Percentiles rank a stretch among this genome's conserved stretches.
These are phyloP conservation scores for Fraxinus xanthoxyloides DNA, from an alignment of 305 asterid species.

Conservation along the genomic window DNA sequence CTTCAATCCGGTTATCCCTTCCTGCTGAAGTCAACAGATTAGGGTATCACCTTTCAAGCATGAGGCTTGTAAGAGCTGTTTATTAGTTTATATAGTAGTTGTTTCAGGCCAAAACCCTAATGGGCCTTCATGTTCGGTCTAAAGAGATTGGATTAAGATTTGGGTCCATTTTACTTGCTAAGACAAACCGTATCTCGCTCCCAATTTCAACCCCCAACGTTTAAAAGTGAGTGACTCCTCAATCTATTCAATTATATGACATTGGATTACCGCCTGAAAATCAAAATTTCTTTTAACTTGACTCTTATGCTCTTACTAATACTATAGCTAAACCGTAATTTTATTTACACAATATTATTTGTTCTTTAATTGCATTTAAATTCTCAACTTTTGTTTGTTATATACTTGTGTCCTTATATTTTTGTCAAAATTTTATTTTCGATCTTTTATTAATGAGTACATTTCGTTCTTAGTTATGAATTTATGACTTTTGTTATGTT, in stretches of 20 bases:
- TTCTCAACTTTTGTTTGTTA: background rate
- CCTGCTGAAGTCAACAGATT: conserved; percentile 11
- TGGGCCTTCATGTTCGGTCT: conserved; percentile 2
- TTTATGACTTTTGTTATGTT: no score
- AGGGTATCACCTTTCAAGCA: conserved; percentile 21
- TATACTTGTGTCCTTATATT: no score
- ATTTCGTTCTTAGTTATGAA: background rate
- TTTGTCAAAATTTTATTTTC: background rate
- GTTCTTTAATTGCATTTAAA: background rate
- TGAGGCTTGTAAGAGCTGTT: background rate
- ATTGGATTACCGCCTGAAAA: background rate
- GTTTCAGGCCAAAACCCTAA: conserved; percentile 28
- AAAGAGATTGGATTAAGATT: background rate
- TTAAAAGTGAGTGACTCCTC: background rate
- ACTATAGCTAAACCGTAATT: no score
- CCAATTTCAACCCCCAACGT: background rate
- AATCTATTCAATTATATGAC: background rate
- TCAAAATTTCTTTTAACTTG: background rate
- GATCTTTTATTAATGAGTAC: no score
- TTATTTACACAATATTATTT: no score
- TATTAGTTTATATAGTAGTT: conserved; percentile 22
- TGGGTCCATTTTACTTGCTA: background rate
- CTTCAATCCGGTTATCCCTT: conserved; percentile 22
- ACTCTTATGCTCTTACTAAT: background rate
- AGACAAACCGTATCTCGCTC: background rate